Evolutionary conservation across 352 stramenopile genomes (phyloP).

Genomic region (Thraustochytrium sp.): DNA sequence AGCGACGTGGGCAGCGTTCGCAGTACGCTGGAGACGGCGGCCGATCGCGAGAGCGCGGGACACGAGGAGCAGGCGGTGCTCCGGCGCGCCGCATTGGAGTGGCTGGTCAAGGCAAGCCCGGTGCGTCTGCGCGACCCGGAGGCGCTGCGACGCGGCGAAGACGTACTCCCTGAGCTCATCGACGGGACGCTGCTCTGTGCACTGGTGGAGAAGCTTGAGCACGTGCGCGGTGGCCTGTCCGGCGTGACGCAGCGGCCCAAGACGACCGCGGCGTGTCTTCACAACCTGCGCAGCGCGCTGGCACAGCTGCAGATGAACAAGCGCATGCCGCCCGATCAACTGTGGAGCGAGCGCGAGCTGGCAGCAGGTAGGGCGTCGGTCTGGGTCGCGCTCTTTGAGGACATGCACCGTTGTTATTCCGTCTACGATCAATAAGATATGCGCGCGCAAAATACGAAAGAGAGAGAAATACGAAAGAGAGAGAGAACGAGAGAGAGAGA

Average conservation of each 20-base stretch:
- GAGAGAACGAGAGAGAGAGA: too few relatives aligned
- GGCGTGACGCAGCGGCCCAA: constrained; percentile 7
- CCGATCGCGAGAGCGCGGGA: too few relatives aligned
- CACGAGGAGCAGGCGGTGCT: too few relatives aligned
- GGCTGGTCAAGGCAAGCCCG: background rate
- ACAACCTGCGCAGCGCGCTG: constrained; percentile 7
- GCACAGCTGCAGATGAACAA: background rate
- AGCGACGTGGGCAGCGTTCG: too few relatives aligned
- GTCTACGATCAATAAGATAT: too few relatives aligned
- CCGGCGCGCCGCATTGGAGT: background rate
- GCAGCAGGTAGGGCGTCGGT: background rate
- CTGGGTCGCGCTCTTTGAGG: background rate
- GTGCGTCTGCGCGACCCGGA: background rate
- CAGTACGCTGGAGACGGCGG: too few relatives aligned
- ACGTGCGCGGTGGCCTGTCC: background rate
- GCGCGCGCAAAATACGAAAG: too few relatives aligned
- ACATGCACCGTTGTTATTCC: background rate
- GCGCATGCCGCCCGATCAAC: background rate
- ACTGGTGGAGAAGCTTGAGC: constrained; percentile 10
- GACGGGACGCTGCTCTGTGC: background rate
- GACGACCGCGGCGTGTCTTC: background rate
- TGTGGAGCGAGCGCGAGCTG: constrained; percentile 14
- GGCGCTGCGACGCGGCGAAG: background rate
- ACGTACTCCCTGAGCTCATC: background rate
- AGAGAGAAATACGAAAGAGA: too few relatives aligned